Conservation (phyloP, 805 yeast species). For the Blastobotrys mokoenaii region DNA sequence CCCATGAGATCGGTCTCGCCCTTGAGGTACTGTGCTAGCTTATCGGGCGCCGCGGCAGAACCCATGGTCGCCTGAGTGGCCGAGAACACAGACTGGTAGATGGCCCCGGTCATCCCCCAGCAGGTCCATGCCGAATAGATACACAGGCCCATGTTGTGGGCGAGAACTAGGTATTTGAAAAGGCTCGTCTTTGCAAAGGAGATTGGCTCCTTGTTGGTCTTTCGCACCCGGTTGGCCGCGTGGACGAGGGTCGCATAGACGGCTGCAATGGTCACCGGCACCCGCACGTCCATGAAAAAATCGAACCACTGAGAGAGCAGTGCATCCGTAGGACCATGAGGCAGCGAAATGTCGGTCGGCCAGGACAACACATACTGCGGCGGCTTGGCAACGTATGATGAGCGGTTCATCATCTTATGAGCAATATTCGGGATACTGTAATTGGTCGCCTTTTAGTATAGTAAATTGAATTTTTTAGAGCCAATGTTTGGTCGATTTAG, state of each 20-base stretch:
- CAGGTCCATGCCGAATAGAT: constrained; percentile 66
- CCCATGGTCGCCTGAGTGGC: constrained; percentile 25
- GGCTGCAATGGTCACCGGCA: constrained; percentile 51
- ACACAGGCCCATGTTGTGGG: constrained; percentile 56
- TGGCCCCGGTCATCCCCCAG: constrained; percentile 50
- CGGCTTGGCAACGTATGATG: constrained; percentile 10
- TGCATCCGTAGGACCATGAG: constrained; percentile 12
- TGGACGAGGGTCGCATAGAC: constrained; percentile 54
- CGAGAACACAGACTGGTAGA: constrained; percentile 34
- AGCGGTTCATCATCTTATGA: too few species aligned
- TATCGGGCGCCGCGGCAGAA: constrained; percentile 8
- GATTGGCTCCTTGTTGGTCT: constrained; percentile 43
- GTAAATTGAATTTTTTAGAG: too few species aligned
- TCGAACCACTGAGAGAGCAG: constrained; percentile 15
- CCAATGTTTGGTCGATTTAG: too few species aligned
- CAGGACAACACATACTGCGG: constrained; percentile 14
- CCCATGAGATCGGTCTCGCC: constrained; percentile 17
- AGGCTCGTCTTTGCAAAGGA: constrained; percentile 34
- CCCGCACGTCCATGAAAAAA: constrained; percentile 36
- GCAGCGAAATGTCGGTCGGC: constrained; percentile 18
- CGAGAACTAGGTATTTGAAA: constrained; percentile 48
- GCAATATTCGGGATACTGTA: too few species aligned
- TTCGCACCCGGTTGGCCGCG: constrained; percentile 39
- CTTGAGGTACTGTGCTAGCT: constrained; percentile 6
- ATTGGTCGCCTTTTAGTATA: too few species aligned